Conservation (phyloP, 2,329 filamentous ascomycete species). For the Sarocladium oryzae region DNA sequence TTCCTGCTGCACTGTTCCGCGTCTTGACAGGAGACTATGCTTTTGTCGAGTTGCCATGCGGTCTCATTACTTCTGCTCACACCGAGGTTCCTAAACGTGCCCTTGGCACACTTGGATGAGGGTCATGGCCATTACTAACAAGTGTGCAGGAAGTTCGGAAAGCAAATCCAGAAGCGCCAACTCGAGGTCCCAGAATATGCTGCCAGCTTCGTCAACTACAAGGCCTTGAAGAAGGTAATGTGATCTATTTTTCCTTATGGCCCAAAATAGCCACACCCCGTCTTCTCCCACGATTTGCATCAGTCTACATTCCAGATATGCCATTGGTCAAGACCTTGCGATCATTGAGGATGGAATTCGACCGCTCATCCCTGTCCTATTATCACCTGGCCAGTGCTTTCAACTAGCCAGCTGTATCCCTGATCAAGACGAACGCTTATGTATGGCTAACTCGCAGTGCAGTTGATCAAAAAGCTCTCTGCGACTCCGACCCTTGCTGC, state of each 20-base stretch:
- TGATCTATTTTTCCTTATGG: constrained; percentile 13
- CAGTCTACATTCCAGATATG: not conserved
- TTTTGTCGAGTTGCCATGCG: not conserved
- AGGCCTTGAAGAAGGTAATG: constrained; percentile 90
- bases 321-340: constrained; percentile 1
- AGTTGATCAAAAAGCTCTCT: constrained; percentile 98
- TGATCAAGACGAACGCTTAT: not conserved
- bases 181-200: constrained; percentile 99
- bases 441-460: constrained; percentile 16
- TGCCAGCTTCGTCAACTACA: constrained; percentile 98
- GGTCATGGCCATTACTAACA: not conserved
- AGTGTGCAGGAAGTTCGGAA: constrained; percentile 90
- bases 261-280: constrained; percentile 9
- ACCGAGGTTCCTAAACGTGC: no score
- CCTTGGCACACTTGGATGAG: not conserved
- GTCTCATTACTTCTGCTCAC: not conserved
- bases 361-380: not conserved
- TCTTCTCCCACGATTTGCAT: not conserved
- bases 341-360: not conserved
- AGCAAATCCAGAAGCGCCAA: constrained; percentile 98
- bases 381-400: not conserved
- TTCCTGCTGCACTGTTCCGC: not conserved
- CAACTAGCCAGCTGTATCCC: not conserved
- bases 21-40: not conserved
- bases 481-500: constrained; percentile 79